A percentile compares a stretch with the other conserved stretches of the same genome.
phyloP scores from a whole-genome alignment of 352 stramenopile species.

The Phytophthora multivora region DNA sequence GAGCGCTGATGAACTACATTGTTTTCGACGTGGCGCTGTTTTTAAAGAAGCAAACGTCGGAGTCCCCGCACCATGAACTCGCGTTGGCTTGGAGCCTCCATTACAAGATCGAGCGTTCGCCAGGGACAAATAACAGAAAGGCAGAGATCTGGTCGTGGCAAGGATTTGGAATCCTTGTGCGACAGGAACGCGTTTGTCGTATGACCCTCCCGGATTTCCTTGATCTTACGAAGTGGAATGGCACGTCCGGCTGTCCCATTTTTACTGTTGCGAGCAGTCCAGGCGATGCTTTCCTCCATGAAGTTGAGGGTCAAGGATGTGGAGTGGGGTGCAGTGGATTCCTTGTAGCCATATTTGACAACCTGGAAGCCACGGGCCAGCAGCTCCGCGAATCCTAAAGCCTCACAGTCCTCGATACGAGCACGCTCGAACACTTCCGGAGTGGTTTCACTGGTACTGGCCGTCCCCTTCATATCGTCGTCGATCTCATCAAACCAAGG shows the following conservation, averaged over 20 bases:
- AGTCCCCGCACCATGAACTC: conserved; percentile 64
- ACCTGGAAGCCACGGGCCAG: conserved; percentile 64
- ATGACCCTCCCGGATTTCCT: conserved; percentile 58
- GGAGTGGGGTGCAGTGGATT: conserved; percentile 47
- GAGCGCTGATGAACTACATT: neutral
- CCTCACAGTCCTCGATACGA: conserved; percentile 58
- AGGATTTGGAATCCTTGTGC: conserved; percentile 24
- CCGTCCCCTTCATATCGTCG: conserved; percentile 1
- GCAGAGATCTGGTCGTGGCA: conserved; percentile 46
- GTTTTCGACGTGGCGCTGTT: no score
- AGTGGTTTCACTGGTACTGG: neutral
- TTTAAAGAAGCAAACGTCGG: conserved; percentile 32
- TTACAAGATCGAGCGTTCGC: conserved; percentile 67
- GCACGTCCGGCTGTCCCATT: conserved; percentile 9
- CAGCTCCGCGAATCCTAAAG: conserved; percentile 69
- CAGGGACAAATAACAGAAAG: conserved; percentile 64
- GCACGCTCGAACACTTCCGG: conserved; percentile 20
- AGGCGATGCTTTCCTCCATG: conserved; percentile 51
- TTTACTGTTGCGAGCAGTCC: conserved; percentile 46
- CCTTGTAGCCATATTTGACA: conserved; percentile 60
- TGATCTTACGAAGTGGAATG: conserved; percentile 58
- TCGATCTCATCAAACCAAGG: conserved; percentile 60
- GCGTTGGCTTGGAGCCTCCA: conserved; percentile 52
- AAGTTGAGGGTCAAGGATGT: conserved; percentile 65
- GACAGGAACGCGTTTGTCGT: conserved; percentile 53